phyloP scores from a whole-genome alignment of 306 rosid genomes.

The Carpinus viminea region DNA sequence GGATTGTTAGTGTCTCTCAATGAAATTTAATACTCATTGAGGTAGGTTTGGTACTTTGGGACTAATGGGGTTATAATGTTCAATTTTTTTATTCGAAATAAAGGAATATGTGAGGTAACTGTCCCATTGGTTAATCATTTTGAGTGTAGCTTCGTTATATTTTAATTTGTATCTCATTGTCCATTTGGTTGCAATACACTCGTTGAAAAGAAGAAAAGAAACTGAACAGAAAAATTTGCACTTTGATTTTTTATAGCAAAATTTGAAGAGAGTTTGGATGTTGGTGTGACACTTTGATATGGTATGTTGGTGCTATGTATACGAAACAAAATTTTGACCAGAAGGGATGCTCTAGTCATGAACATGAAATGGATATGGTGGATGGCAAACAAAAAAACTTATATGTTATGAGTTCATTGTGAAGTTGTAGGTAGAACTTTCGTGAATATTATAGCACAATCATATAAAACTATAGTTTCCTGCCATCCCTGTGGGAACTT shows the following conservation, averaged over 20 bases:
- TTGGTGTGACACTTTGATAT: too few species aligned
- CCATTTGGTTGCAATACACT: neutral
- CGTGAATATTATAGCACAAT: neutral
- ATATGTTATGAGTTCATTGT: neutral
- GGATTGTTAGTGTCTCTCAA: neutral
- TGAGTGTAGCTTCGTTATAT: neutral
- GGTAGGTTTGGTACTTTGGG: neutral
- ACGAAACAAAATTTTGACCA: neutral
- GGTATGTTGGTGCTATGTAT: neutral
- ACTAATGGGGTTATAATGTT: neutral
- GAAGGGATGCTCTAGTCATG: neutral
- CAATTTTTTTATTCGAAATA: neutral
- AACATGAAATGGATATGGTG: neutral
- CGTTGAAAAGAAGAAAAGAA: neutral
- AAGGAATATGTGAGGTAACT: neutral
- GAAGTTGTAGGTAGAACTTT: neutral
- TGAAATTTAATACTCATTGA: neutral
- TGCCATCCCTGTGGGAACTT: neutral
- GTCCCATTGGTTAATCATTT: neutral
- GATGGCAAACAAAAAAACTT: neutral
- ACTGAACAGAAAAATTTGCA: neutral
- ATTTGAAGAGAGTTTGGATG: too few species aligned
- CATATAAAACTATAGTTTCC: neutral
- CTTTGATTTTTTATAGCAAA: too few species aligned
- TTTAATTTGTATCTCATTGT: neutral